Evolutionary conservation across 176 grass and related monocot species (phyloP), one percentile per base, ranked within the genome.

Genomic region (Juncus inflexus): DNA sequence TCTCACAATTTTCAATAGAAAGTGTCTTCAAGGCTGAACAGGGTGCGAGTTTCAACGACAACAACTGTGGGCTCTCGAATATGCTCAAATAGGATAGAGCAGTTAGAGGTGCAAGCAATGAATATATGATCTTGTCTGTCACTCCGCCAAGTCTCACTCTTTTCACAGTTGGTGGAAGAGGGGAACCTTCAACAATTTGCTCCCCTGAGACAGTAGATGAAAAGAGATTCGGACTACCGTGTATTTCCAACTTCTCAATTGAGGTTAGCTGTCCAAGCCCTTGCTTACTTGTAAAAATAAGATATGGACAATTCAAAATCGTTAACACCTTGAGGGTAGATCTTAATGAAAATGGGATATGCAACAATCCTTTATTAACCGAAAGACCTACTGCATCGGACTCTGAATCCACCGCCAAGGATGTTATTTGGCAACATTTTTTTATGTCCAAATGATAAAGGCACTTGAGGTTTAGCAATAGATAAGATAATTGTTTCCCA

Each of bases 1-100:
- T 52, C n/a, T 0, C 9, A 54, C 70, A 79, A 0, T 0, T 0
- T 8, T 0, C 0, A 38, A 74, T 12, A 1, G 0, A 0, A 11
- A 85, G 14, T 3, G 4, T 1, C 35, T 13, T 19, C 7, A 80
- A 56, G 7, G 53, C 2, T 0, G 63, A 39, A 45, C 63, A 68
- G 1, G 16, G 67, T 12, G 6, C 12, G 12, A 68, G 52, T 4
- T 37, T 9, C 28, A 79, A 35, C 41, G 59, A 79, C 2, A 7
- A 28, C 67, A 82, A 69, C 4, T 3, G 12, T 11, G 3, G 50
- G 15, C 50, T 64, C 0, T 0, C 0, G 4, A 4, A 0, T 12
- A 79, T 11, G 2, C 0, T 0, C 2, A 79, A 15, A 6, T 0
- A 3, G 12, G 2, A 56, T 11, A 76, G 2, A 10, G 4, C 0